These are phyloP conservation scores for Euptelea pleiosperma DNA, from an alignment of 164 flowering plant species.

Conservation along the genomic window DNA sequence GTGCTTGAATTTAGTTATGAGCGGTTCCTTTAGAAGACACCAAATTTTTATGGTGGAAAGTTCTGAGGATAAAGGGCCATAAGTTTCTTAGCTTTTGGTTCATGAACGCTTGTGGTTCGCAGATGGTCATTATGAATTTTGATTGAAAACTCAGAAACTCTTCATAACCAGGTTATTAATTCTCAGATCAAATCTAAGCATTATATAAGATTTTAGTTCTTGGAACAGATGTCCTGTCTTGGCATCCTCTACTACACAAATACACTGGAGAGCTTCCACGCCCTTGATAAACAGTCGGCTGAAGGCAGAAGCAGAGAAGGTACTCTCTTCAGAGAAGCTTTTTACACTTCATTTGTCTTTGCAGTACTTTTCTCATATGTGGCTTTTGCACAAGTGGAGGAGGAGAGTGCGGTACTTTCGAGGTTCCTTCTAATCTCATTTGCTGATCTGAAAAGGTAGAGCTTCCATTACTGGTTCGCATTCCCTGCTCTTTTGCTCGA, in stretches of 20 bases:
- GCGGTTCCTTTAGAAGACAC: too few relatives aligned
- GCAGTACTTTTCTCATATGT: neutral
- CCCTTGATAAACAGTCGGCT: conserved; percentile 69
- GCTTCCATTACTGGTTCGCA: conserved; percentile 88
- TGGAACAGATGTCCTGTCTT: conserved; percentile 89
- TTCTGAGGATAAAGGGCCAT: too few relatives aligned
- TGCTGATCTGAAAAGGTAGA: conserved; percentile 95
- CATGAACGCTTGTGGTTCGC: too few relatives aligned
- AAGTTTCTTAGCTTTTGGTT: too few relatives aligned
- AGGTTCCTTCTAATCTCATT: conserved; percentile 87
- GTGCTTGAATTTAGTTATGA: too few relatives aligned
- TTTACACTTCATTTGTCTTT: neutral
- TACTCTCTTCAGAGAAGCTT: conserved; percentile 18
- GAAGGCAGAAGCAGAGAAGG: conserved; percentile 80
- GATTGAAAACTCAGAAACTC: too few relatives aligned
- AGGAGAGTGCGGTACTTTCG: conserved; percentile 65
- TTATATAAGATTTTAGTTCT: too few relatives aligned
- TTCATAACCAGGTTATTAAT: too few relatives aligned
- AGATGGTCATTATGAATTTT: too few relatives aligned
- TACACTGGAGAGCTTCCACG: conserved; percentile 72
- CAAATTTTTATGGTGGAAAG: too few relatives aligned
- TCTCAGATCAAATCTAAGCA: too few relatives aligned
- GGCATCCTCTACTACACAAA: conserved; percentile 78
- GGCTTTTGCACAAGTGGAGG: conserved; percentile 23
- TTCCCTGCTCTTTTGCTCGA: conserved; percentile 89